phyloP scores from a whole-genome alignment of 805 yeast genomes.

The Metschnikowia santaceciliae region DNA sequence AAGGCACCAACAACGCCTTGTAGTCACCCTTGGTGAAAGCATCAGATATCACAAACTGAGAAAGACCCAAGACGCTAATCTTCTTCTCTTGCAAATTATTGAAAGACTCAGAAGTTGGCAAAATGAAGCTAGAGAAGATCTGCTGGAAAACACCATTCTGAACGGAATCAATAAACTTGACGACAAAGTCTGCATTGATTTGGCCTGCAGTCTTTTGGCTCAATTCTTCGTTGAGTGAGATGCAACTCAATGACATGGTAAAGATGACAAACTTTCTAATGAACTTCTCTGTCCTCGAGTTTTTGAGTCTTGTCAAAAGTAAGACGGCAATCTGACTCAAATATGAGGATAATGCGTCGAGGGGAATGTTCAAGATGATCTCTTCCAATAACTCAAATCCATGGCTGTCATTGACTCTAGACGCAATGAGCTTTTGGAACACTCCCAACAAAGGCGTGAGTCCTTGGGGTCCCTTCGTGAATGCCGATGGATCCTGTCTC shows the following conservation, averaged over 20 bases:
- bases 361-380: slow-evolving; percentile 56
- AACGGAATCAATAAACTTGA: slow-evolving; percentile 66
- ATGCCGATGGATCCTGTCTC: slow-evolving; percentile 41
- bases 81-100: slow-evolving; percentile 55
- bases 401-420: slow-evolving; percentile 71
- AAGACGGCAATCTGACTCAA: slow-evolving; percentile 71
- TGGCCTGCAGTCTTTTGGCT: slow-evolving; percentile 31
- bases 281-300: slow-evolving; percentile 76
- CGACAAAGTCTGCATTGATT: slow-evolving; percentile 46
- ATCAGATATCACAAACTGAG: slow-evolving; percentile 36
- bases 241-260: slow-evolving; percentile 49
- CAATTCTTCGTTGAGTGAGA: slow-evolving; percentile 23
- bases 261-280: slow-evolving; percentile 68
- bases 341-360: slow-evolving; percentile 46
- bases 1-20: slow-evolving; percentile 22
- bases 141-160: slow-evolving; percentile 59
- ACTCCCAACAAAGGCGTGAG: slow-evolving; percentile 86
- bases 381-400: slow-evolving; percentile 84
- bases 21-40: slow-evolving; percentile 21
- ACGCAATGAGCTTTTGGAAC: slow-evolving; percentile 89
- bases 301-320: slow-evolving; percentile 75
- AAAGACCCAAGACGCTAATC: slow-evolving; percentile 47
- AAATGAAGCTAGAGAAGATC: slow-evolving; percentile 45
- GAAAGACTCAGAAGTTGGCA: slow-evolving; percentile 47
- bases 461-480: slow-evolving; percentile 30